A percentile compares a stretch with the other conserved stretches of the same genome.
Evolutionary conservation across 306 rosid genomes (phyloP).

Genomic region (Gynostemma pentaphyllum): DNA sequence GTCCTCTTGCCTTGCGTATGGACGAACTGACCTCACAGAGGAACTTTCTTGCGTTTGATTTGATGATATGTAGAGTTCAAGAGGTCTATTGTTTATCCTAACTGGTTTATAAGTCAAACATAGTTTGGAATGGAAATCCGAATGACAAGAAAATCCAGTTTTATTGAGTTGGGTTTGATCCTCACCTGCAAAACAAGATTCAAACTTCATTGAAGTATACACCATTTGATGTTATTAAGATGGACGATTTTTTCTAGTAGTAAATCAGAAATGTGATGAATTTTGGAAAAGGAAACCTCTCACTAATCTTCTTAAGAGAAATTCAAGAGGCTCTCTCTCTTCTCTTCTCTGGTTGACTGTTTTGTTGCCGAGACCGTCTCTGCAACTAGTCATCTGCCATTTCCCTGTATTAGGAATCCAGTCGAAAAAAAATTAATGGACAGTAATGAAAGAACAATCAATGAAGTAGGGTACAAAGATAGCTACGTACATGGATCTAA

Average conservation of each 20-base stretch:
- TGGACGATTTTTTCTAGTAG: no score
- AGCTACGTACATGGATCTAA: not conserved
- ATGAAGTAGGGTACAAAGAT: not conserved
- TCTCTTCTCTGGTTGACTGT: not conserved
- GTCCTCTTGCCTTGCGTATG: conserved; percentile 26
- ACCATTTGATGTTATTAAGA: not conserved
- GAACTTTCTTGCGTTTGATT: not conserved
- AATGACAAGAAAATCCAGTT: conserved; percentile 22
- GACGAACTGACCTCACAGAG: conserved; percentile 5
- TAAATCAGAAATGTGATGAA: not conserved
- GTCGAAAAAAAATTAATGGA: not conserved
- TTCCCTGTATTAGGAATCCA: conserved; percentile 13
- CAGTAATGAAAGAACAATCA: not conserved
- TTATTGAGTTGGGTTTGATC: conserved; percentile 15
- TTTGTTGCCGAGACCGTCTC: not conserved
- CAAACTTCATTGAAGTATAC: not conserved
- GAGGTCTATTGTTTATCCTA: conserved; percentile 3
- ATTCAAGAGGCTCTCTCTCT: conserved; percentile 7
- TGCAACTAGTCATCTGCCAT: not conserved
- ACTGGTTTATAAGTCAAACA: conserved; percentile 19
- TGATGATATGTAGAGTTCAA: conserved; percentile 13
- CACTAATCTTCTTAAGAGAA: conserved; percentile 17
- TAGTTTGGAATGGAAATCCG: conserved; percentile 18
- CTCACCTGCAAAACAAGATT: conserved; percentile 7
- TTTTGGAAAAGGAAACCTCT: conserved; percentile 12